These are phyloP conservation scores for Lepiota subincarnata DNA, from an alignment of 768 basidiomycete species.

Conservation along the genomic window DNA sequence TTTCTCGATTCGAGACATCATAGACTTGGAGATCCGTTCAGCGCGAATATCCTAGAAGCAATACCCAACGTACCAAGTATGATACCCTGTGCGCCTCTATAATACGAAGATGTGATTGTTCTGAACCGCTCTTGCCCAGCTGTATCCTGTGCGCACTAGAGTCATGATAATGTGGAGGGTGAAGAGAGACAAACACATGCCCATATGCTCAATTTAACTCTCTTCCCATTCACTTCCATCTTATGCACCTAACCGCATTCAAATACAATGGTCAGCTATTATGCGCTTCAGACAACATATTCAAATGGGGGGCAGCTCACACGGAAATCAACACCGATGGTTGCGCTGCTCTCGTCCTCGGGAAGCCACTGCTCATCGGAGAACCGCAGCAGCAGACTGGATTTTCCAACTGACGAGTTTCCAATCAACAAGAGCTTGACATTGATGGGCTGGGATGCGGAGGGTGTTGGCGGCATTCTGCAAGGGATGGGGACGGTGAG, in stretches of 20 bases:
- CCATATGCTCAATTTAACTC: conserved; percentile 95
- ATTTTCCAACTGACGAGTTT: conserved; percentile 90
- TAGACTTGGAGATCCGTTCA: conserved; percentile 58
- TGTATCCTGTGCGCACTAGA: conserved; percentile 60
- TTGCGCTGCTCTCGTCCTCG: conserved; percentile 84
- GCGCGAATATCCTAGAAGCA: neutral
- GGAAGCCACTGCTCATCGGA: conserved; percentile 95
- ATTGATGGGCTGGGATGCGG: conserved; percentile 48
- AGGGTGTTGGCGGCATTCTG: conserved; percentile 30
- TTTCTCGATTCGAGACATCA: conserved; percentile 89
- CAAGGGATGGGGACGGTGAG: neutral
- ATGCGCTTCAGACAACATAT: neutral
- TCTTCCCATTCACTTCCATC: conserved; percentile 80
- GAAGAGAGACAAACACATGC: conserved; percentile 38
- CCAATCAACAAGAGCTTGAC: conserved; percentile 84
- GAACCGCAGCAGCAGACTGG: conserved; percentile 88
- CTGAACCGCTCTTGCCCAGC: conserved; percentile 97
- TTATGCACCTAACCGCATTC: conserved; percentile 67
- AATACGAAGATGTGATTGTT: conserved; percentile 93
- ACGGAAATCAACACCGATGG: conserved; percentile 82
- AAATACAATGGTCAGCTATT: neutral
- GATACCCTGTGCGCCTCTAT: conserved; percentile 82
- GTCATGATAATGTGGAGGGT: neutral
- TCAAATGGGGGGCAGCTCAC: conserved; percentile 37
- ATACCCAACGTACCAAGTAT: conserved; percentile 52